A percentile compares a stretch with the other conserved stretches of the same genome.
Evolutionary conservation across 768 basidiomycete genomes (phyloP).

Genomic region (Lactarius indigo): DNA sequence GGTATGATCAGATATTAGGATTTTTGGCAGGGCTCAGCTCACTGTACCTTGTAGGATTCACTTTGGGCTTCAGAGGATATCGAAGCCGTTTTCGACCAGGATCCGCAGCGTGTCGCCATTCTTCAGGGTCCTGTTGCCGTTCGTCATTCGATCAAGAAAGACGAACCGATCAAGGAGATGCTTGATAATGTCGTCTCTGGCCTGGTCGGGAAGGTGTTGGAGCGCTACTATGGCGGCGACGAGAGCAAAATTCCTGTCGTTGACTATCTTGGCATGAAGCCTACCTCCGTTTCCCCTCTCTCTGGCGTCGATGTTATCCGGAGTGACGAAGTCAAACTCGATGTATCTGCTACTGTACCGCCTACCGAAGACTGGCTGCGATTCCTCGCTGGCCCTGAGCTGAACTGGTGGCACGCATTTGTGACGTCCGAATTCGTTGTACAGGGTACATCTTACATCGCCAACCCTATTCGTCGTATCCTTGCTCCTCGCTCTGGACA

Average conservation of each 20-base stretch:
- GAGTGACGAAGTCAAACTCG: conserved; percentile 43
- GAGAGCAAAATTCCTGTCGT: conserved; percentile 67
- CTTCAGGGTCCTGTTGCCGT: conserved; percentile 95
- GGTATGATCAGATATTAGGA: conserved; percentile 41
- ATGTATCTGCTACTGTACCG: conserved; percentile 53
- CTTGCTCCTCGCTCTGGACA: conserved; percentile 81
- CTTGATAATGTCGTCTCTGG: conserved; percentile 80
- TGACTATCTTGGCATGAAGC: conserved; percentile 75
- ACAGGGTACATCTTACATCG: conserved; percentile 79
- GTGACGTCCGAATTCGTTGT: conserved; percentile 79
- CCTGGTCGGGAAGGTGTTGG: conserved; percentile 76
- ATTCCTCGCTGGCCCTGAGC: conserved; percentile 71
- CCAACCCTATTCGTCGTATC: conserved; percentile 85
- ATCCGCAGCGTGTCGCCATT: conserved; percentile 96
- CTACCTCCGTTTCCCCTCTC: conserved; percentile 37
- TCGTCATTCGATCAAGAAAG: conserved; percentile 81
- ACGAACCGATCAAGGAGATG: conserved; percentile 91
- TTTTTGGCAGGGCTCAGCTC: conserved; percentile 3
- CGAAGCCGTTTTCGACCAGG: conserved; percentile 98
- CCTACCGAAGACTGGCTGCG: conserved; percentile 74
- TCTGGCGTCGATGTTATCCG: conserved; percentile 44
- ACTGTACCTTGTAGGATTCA: conserved; percentile 62
- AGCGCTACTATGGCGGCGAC: conserved; percentile 76
- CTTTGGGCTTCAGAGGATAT: conserved; percentile 98
- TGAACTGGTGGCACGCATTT: conserved; percentile 86